Percentiles rank a stretch among this genome's conserved stretches.
phyloP scores from a whole-genome alignment of 2,329 filamentous ascomycete species.

The Albophoma yamanashiensis region DNA sequence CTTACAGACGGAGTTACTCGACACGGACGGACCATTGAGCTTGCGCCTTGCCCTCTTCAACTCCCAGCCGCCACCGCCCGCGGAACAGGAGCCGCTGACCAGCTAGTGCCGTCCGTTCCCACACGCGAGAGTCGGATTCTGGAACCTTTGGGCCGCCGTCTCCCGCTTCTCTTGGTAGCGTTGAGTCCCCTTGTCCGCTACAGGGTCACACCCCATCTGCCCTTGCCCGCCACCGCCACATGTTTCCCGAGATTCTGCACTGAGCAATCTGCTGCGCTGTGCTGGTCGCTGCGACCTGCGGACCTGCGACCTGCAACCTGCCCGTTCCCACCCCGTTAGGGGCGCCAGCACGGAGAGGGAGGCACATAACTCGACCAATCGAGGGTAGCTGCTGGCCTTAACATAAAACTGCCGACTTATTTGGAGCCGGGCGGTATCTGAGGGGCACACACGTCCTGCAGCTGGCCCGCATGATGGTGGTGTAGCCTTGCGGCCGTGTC shows the following conservation, averaged over 20 bases:
- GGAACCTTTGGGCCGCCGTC: slow-evolving; percentile 1
- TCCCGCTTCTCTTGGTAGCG: not conserved
- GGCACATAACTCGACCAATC: slow-evolving; percentile 1
- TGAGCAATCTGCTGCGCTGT: not conserved
- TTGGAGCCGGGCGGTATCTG: not conserved
- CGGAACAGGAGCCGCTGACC: slow-evolving; percentile 3
- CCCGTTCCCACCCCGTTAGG: slow-evolving; percentile 1
- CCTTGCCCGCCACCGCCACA: slow-evolving; percentile 3
- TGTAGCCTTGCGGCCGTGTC: slow-evolving; percentile 3
- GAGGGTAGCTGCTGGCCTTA: not conserved
- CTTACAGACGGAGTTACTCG: not conserved
- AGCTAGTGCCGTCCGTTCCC: slow-evolving; percentile 2
- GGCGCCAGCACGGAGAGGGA: not conserved
- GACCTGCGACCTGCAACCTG: not conserved
- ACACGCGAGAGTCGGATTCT: not conserved
- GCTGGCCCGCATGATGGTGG: slow-evolving; percentile 3
- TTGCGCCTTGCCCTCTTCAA: not conserved
- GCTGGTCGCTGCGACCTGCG: not conserved
- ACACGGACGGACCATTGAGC: not conserved
- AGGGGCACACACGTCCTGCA: slow-evolving; percentile 2
- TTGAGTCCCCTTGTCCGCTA: not conserved
- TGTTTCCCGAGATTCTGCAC: not conserved
- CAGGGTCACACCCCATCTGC: not conserved
- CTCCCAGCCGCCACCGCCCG: not conserved
- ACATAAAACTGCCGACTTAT: slow-evolving; percentile 1